These are phyloP conservation scores for Urochloa ruziziensis DNA, from an alignment of 176 grass and related monocot genomes.

Conservation along the genomic window DNA sequence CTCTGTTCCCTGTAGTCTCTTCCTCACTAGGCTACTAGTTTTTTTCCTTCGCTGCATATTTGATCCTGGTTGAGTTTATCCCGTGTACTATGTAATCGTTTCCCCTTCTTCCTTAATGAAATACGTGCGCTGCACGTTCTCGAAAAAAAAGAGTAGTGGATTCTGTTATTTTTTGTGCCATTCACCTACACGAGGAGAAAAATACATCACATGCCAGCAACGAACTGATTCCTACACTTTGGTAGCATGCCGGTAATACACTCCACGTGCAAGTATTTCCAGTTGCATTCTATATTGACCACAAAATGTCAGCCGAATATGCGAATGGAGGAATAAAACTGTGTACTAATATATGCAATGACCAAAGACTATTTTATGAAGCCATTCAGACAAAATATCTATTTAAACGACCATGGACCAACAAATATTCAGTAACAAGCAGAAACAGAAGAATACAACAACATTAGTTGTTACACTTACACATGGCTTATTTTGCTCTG, in stretches of 20 bases:
- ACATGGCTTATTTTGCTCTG: neutral
- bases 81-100: too few relatives aligned
- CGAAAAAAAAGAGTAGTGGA: too few relatives aligned
- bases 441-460: conserved; percentile 1
- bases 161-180: conserved; percentile 81
- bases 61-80: too few relatives aligned
- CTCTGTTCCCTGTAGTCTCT: too few relatives aligned
- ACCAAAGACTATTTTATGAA: neutral
- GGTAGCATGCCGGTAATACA: neutral
- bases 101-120: too few relatives aligned
- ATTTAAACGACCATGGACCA: neutral
- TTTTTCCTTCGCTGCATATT: too few relatives aligned
- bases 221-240: neutral
- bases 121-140: too few relatives aligned
- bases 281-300: neutral
- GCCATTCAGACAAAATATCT: neutral
- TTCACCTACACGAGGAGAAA: conserved; percentile 49
- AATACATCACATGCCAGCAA: conserved; percentile 32
- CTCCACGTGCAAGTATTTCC: neutral
- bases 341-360: neutral
- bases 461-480: neutral
- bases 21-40: too few relatives aligned
- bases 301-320: neutral
- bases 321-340: neutral
- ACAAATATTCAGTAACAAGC: conserved; percentile 21